phyloP scores from a whole-genome alignment of 2,329 filamentous ascomycete genomes.

The Sporothrix mexicana region DNA sequence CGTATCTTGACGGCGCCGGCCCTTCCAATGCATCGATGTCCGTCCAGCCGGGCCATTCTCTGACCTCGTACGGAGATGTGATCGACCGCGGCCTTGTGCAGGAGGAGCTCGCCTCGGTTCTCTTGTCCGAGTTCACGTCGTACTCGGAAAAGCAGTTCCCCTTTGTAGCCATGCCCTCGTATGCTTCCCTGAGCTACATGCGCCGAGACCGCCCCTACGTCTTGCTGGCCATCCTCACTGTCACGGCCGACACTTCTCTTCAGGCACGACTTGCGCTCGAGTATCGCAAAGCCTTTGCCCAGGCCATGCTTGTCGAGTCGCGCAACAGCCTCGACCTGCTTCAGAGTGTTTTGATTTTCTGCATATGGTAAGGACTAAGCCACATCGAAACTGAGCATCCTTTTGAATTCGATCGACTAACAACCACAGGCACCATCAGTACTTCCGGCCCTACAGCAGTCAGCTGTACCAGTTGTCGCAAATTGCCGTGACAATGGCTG shows the following conservation, averaged over 20 bases:
- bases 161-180: conserved; percentile 36
- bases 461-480: conserved; percentile 40
- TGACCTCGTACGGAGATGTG: conserved; percentile 32
- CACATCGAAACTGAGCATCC: neutral
- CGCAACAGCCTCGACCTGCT: conserved; percentile 37
- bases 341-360: conserved; percentile 39
- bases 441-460: conserved; percentile 35
- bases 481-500: conserved; percentile 38
- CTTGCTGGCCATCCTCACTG: conserved; percentile 38
- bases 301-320: conserved; percentile 38
- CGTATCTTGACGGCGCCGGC: neutral
- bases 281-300: conserved; percentile 38
- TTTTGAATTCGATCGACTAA: neutral
- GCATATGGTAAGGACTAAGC: conserved; percentile 36
- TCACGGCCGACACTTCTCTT: conserved; percentile 28
- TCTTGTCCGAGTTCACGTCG: conserved; percentile 31
- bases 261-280: conserved; percentile 37
- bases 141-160: conserved; percentile 34
- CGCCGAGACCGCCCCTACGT: conserved; percentile 38
- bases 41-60: neutral
- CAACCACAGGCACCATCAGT: conserved; percentile 37
- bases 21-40: neutral
- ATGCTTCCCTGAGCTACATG: conserved; percentile 34
- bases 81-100: conserved; percentile 35
- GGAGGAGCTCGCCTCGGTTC: conserved; percentile 31